Evolutionary conservation across 192 early-diverging fungal genomes (phyloP).

Genomic region (Globomyces pollinis-pini): DNA sequence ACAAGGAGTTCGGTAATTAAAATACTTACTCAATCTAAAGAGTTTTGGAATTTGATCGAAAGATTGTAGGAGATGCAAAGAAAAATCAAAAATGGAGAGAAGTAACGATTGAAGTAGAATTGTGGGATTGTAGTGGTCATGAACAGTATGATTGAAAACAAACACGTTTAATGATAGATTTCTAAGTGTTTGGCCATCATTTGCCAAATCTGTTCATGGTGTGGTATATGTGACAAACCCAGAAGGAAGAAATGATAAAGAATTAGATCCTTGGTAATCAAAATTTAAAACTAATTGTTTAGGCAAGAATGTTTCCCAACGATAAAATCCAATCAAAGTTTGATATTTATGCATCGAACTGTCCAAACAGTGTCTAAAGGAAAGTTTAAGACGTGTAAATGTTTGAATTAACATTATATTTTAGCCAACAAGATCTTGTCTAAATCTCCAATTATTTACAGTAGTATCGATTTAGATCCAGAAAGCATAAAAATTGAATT

Average conservation of each 20-base stretch:
- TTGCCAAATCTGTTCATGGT: conserved; percentile 23
- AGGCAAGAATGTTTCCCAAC: conserved; percentile 29
- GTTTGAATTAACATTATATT: too few species aligned
- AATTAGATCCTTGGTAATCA: conserved; percentile 30
- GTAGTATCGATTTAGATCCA: conserved; percentile 24
- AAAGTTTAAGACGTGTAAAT: neutral
- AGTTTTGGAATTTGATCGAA: conserved; percentile 30
- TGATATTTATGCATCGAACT: conserved; percentile 27
- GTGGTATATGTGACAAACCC: conserved; percentile 27
- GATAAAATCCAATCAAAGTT: conserved; percentile 20
- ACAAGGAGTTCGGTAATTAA: conserved; percentile 30
- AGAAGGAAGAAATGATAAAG: conserved; percentile 32
- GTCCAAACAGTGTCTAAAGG: conserved; percentile 6
- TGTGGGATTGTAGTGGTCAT: conserved; percentile 46
- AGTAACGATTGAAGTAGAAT: conserved; percentile 21
- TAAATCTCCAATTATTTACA: conserved; percentile 20
- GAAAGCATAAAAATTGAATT: conserved; percentile 31
- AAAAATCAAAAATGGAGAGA: conserved; percentile 11
- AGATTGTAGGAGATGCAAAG: conserved; percentile 10
- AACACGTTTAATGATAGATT: neutral
- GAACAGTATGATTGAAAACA: conserved; percentile 29
- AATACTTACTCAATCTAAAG: conserved; percentile 11
- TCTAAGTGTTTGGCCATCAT: conserved; percentile 20
- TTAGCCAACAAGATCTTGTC: conserved; percentile 19
- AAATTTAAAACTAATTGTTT: neutral